phyloP scores from a whole-genome alignment of 257 asterid genomes.

The Apocynum venetum region DNA sequence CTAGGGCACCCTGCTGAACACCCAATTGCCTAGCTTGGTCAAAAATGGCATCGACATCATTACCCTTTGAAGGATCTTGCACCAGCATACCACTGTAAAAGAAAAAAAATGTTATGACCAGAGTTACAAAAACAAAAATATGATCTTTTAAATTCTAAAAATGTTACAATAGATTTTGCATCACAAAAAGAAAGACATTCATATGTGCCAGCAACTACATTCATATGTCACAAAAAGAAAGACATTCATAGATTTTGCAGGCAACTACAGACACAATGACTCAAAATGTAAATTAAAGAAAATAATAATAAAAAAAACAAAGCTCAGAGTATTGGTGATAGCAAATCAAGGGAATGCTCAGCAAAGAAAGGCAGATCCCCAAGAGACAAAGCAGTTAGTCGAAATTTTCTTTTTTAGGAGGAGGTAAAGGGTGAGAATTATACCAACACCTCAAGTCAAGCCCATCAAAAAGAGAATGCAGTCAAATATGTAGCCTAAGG shows the following conservation, averaged over 20 bases:
- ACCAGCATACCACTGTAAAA: conserved; percentile 82
- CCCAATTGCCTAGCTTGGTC: conserved; percentile 61
- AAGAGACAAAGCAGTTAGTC: background rate
- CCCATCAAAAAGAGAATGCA: background rate
- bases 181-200: background rate
- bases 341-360: background rate
- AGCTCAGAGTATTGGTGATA: background rate
- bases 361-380: background rate
- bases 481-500: background rate
- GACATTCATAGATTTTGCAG: background rate
- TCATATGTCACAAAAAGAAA: background rate
- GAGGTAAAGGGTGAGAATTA: background rate
- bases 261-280: background rate
- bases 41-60: conserved; percentile 47
- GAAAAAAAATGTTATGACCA: conserved; percentile 14
- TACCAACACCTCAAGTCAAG: background rate
- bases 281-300: background rate
- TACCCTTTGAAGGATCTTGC: conserved; percentile 48
- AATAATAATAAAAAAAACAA: background rate
- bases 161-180: background rate
- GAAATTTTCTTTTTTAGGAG: background rate
- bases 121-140: conserved; percentile 3
- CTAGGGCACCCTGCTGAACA: conserved; percentile 61
- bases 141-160: background rate
- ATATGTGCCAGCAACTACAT: too few species aligned